Percentiles rank a stretch among this genome's conserved stretches.
Conservation (phyloP, 352 stramenopile species). For the Globisporangium radiosum region DNA sequence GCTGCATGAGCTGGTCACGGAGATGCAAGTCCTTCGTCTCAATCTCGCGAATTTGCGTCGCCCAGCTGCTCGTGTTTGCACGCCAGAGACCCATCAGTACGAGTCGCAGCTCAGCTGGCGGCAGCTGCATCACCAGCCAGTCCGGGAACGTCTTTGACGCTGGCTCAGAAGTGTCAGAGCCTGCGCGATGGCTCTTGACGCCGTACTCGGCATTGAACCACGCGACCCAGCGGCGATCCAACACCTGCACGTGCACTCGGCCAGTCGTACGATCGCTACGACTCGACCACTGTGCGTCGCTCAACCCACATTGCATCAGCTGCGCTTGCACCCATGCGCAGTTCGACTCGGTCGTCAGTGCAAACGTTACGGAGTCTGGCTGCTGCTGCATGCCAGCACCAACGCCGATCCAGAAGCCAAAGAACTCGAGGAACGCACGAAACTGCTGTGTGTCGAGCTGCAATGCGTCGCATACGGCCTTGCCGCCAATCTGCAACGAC, state of each 20-base stretch:
- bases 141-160: conserved; percentile 3
- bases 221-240: conserved; percentile 7
- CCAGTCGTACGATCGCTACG: background rate
- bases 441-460: conserved; percentile 10
- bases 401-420: conserved; percentile 7
- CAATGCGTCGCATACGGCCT: conserved; percentile 1
- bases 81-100: conserved; percentile 6
- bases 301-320: conserved; percentile 6
- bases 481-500: background rate
- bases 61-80: conserved; percentile 1
- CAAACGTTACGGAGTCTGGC: conserved; percentile 4
- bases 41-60: conserved; percentile 5
- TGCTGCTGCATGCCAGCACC: background rate
- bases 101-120: conserved; percentile 6
- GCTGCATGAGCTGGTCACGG: conserved; percentile 9
- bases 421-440: conserved; percentile 7
- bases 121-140: conserved; percentile 10
- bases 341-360: conserved; percentile 2
- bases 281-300: conserved; percentile 7
- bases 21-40: conserved; percentile 1
- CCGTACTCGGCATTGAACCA: conserved; percentile 10
- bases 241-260: conserved; percentile 2
- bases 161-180: background rate
- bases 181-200: conserved; percentile 1
- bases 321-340: conserved; percentile 7